phyloP scores from a whole-genome alignment of 192 early-diverging fungal species.

The Gryganskiella cystojenkinii region DNA sequence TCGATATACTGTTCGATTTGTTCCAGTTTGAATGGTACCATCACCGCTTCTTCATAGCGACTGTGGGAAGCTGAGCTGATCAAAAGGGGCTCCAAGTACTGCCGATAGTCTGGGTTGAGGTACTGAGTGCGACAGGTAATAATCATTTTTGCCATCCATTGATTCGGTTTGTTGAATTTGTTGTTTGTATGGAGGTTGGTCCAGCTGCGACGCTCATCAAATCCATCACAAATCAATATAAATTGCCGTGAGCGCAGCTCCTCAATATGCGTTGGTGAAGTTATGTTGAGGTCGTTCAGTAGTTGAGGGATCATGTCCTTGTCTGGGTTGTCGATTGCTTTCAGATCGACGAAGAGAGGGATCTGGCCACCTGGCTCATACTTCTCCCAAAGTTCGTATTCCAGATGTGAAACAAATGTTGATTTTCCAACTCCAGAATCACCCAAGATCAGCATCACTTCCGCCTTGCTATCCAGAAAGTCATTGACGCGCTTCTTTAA shows the following conservation, averaged over 20 bases:
- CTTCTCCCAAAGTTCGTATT: conserved; percentile 1
- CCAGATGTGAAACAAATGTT: conserved; percentile 2
- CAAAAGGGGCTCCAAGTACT: neutral
- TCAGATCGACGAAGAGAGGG: conserved; percentile 6
- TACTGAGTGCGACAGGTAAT: too few species aligned
- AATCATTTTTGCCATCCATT: too few species aligned
- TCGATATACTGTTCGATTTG: too few species aligned
- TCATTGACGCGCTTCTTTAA: too few species aligned
- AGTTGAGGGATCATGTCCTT: conserved; percentile 1
- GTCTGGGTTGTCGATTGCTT: neutral
- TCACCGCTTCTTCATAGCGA: too few species aligned
- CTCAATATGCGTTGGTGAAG: neutral
- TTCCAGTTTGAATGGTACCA: too few species aligned
- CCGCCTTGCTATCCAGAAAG: too few species aligned
- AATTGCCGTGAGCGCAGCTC: too few species aligned
- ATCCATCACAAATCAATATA: too few species aligned
- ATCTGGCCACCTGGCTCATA: neutral
- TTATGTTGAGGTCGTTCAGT: neutral
- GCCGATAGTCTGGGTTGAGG: neutral
- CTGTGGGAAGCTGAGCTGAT: neutral
- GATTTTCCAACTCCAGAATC: conserved; percentile 13
- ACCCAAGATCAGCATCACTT: neutral
- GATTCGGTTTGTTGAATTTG: too few species aligned
- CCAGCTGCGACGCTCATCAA: too few species aligned
- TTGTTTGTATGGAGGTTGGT: too few species aligned